Conservation (phyloP, 257 asterid genomes). For the Scutellaria minor region DNA sequence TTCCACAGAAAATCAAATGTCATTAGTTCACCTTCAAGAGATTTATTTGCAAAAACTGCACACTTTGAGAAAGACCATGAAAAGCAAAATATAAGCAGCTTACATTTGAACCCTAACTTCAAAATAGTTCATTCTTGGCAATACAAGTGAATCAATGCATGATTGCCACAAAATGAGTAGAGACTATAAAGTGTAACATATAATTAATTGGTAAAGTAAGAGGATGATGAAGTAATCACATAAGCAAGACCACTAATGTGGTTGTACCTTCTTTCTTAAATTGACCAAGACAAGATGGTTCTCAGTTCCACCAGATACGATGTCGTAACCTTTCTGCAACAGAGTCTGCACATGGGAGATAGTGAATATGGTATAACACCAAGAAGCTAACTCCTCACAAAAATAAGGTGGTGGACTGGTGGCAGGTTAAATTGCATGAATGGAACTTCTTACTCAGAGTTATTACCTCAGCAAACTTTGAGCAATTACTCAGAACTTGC, state of each 20-base stretch:
- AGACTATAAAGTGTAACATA: too few species aligned
- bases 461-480: conserved; percentile 87
- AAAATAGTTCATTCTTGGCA: conserved; percentile 20
- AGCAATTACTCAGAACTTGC: conserved; percentile 88
- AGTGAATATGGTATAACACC: background rate
- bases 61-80: background rate
- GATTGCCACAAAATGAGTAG: background rate
- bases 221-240: conserved; percentile 5
- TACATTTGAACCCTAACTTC: background rate
- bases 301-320: conserved; percentile 98
- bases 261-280: conserved; percentile 70
- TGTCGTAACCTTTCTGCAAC: conserved; percentile 69
- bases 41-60: conserved; percentile 13
- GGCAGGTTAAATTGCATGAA: conserved; percentile 16
- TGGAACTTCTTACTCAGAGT: conserved; percentile 5
- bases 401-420: background rate
- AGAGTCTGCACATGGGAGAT: conserved; percentile 57
- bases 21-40: background rate
- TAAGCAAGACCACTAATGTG: background rate
- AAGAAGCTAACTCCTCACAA: conserved; percentile 9
- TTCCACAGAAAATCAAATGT: background rate
- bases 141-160: background rate
- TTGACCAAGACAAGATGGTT: conserved; percentile 96
- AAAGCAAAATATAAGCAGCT: background rate
- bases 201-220: background rate